Base-by-base conservation (phyloP, 352 stramenopile genomes). In the Globisporangium alternatum region DNA sequence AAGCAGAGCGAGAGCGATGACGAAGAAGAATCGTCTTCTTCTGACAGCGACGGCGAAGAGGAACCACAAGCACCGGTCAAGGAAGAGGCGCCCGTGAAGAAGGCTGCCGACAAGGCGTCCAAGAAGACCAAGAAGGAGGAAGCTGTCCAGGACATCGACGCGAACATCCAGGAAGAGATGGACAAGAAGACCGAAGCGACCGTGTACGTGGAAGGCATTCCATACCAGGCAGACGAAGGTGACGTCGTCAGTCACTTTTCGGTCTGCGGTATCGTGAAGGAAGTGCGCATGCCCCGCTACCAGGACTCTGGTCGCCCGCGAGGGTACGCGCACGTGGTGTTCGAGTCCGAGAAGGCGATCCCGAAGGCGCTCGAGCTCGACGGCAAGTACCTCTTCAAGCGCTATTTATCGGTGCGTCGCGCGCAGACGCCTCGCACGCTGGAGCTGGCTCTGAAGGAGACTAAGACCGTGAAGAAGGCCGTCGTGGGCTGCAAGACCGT, bases 151-250 rank as follows among this genome's bases (percentile, higher is more conserved):
- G 41, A 58, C 33, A 51, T 51, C 12, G 63, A 70, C 51, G 49
- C 28, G 4, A 62, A 68, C 19, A 56, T 93, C 9, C 71, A 90
- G 55, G 66, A 86, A 31, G 83, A 91, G 67, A 83, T 90, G 31
- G 69, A 68, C 5, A 77, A 80, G 56, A 95, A 95, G 70, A 93
- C 83, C 22, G 80, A 89, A 49, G 85, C 84, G 2, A 95, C 86
- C 0, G 84, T 98, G 37, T 99, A 98, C 73, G 87, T 99, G 43
- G 94, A 99, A 76, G 96, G 97, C 28, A 96, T 99, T 47, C 91
- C 96, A 43, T 99, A 98, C 80, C 84, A 89, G 54, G 85, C 83
- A 5, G 90, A 81, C 49, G 91, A 97, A 66, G 83, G 96, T 15
- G 86, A 98, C 62, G 68, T 99, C 10, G 85, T 91, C 39, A 88